These are phyloP conservation scores for Hamigera avellanea DNA, from an alignment of 495 filamentous ascomycete species.

Conservation along the genomic window DNA sequence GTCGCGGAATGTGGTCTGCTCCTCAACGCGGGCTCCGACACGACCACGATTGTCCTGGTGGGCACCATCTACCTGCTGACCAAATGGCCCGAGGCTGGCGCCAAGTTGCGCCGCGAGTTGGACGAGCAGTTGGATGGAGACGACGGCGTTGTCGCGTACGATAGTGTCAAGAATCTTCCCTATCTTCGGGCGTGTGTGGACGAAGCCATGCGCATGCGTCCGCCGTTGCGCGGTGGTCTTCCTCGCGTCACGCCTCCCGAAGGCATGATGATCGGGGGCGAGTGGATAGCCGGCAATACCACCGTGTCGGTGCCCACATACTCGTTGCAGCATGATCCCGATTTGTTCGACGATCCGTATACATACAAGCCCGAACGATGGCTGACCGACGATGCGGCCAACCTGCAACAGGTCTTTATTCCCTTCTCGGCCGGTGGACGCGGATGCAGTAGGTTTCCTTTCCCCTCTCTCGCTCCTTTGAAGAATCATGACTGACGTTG, in stretches of 20 bases:
- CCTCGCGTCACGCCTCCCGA: constrained; percentile 26
- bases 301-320: constrained; percentile 22
- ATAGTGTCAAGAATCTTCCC: constrained; percentile 30
- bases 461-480: no score
- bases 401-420: constrained; percentile 5
- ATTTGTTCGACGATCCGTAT: constrained; percentile 19
- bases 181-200: constrained; percentile 36
- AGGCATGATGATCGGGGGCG: constrained; percentile 25
- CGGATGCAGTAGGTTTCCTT: not conserved
- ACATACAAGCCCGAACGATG: constrained; percentile 27
- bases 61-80: constrained; percentile 45
- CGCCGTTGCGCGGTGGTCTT: constrained; percentile 22
- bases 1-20: constrained; percentile 24
- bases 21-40: constrained; percentile 45
- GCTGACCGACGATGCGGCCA: constrained; percentile 21
- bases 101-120: constrained; percentile 46
- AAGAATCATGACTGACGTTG: no score
- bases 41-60: constrained; percentile 40
- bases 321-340: constrained; percentile 19
- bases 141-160: constrained; percentile 30
- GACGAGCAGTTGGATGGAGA: constrained; percentile 29
- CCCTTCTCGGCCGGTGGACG: not conserved
- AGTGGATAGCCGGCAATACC: constrained; percentile 25
- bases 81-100: constrained; percentile 35
- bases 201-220: constrained; percentile 34